A percentile compares a stretch with the other conserved stretches of the same genome.
Evolutionary conservation across 2,329 filamentous ascomycete species (phyloP).

Genomic region (Paracoccidioides lutzii): DNA sequence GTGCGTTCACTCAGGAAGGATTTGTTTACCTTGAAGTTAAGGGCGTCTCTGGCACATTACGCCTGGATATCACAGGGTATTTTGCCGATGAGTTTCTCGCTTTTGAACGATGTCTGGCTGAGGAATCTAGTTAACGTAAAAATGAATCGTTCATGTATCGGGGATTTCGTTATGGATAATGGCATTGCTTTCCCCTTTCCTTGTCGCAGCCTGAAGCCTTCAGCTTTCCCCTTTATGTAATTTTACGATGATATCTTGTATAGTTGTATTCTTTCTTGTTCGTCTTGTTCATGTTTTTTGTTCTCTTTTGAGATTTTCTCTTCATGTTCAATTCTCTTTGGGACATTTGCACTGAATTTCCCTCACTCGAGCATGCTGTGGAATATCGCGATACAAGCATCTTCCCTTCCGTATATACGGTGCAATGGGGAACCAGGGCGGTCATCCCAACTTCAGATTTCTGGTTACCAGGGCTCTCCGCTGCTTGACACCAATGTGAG

Average conservation of each 20-base stretch:
- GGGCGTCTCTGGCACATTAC: conserved; percentile 20
- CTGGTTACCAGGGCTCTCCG: background rate
- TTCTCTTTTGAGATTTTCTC: background rate
- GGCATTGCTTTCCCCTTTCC: background rate
- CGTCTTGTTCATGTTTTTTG: background rate
- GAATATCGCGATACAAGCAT: background rate
- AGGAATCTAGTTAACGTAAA: background rate
- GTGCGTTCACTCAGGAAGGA: conserved; percentile 29
- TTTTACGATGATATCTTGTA: background rate
- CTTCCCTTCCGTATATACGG: background rate
- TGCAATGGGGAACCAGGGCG: conserved; percentile 4
- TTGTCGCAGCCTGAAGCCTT: background rate
- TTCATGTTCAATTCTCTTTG: background rate
- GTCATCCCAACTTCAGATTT: background rate
- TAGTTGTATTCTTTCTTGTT: background rate
- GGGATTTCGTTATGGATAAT: too few relatives aligned
- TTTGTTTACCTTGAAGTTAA: conserved; percentile 28
- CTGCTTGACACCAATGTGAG: background rate
- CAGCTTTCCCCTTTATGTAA: background rate
- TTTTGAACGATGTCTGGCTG: background rate
- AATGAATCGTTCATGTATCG: background rate
- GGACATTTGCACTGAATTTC: background rate
- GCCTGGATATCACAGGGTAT: conserved; percentile 26
- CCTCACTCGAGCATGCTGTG: background rate
- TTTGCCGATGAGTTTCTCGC: conserved; percentile 8